phyloP scores from a whole-genome alignment of 2,329 filamentous ascomycete species.

The Arthrinium puccinioides region DNA sequence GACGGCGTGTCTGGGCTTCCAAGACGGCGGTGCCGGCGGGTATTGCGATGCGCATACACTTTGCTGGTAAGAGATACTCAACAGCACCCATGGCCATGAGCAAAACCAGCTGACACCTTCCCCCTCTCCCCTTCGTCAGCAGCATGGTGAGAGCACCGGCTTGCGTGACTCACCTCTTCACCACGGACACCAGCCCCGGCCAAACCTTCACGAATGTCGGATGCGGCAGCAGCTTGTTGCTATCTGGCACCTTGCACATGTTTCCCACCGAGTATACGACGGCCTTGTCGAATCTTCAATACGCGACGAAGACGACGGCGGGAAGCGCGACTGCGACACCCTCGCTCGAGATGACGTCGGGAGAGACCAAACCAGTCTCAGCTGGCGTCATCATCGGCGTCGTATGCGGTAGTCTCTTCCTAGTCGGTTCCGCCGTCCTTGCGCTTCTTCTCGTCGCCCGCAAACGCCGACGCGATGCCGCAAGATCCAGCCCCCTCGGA shows the following conservation, averaged over 20 bases:
- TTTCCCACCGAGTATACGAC: conserved; percentile 16
- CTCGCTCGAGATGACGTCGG: too few relatives aligned
- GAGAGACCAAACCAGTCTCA: conserved; percentile 1
- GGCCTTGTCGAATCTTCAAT: conserved; percentile 3
- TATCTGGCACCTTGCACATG: conserved; percentile 19
- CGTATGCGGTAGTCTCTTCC: conserved; percentile 11
- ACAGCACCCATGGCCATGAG: background rate
- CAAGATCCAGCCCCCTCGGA: background rate
- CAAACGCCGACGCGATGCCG: conserved; percentile 5
- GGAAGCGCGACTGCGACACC: background rate
- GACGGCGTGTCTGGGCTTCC: conserved; percentile 18
- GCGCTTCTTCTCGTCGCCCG: conserved; percentile 9
- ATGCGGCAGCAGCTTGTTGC: conserved; percentile 13
- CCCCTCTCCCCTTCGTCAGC: background rate
- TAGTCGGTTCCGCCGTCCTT: conserved; percentile 10
- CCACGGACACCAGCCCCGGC: conserved; percentile 10
- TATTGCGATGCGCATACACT: conserved; percentile 18
- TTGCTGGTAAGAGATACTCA: conserved; percentile 18
- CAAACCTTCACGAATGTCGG: conserved; percentile 17
- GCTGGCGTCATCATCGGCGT: conserved; percentile 14
- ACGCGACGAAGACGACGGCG: background rate
- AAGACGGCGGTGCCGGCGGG: conserved; percentile 8
- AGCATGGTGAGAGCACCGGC: conserved; percentile 12
- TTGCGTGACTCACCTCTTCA: conserved; percentile 19
- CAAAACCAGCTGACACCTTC: background rate